Evolutionary conservation across 1,284 basidiomycete genomes (phyloP).

Genomic region (Ceratobasidium sp.): DNA sequence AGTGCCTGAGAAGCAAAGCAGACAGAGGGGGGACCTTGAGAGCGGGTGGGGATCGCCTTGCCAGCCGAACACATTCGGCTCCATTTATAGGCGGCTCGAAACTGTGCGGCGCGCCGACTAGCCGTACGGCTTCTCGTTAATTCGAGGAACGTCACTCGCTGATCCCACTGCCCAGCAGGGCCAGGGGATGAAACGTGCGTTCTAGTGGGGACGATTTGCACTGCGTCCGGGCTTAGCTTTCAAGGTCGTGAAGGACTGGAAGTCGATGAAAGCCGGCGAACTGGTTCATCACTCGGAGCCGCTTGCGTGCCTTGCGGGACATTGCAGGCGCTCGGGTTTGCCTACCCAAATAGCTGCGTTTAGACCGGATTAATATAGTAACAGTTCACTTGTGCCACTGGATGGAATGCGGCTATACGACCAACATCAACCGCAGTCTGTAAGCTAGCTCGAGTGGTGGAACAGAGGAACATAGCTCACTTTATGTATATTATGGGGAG

Average conservation of each 20-base stretch:
- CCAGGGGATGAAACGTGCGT: constrained; percentile 33
- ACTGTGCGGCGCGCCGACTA: constrained; percentile 12
- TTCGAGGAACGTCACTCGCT: constrained; percentile 3
- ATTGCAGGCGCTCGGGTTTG: constrained; percentile 9
- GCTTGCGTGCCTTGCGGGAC: not conserved
- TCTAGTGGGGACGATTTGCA: constrained; percentile 35
- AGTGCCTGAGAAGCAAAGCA: constrained; percentile 1
- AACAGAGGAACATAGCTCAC: constrained; percentile 4
- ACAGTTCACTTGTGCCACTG: not conserved
- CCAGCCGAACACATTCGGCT: not conserved
- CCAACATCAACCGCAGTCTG: not conserved
- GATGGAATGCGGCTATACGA: constrained; percentile 4
- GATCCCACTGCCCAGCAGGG: constrained; percentile 23
- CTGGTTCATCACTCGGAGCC: constrained; percentile 18
- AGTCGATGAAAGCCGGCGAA: constrained; percentile 21
- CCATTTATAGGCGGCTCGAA: constrained; percentile 27
- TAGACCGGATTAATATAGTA: not conserved
- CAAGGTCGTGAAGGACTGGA: constrained; percentile 32
- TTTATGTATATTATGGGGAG: not conserved
- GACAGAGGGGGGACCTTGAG: constrained; percentile 5
- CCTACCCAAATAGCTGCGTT: not conserved
- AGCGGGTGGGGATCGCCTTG: constrained; percentile 8
- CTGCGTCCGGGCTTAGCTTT: constrained; percentile 10
- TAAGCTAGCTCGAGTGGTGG: constrained; percentile 17
- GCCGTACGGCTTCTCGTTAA: constrained; percentile 16